These are phyloP conservation scores for Acorus calamus DNA, from an alignment of 106 monocot species.

Conservation along the genomic window DNA sequence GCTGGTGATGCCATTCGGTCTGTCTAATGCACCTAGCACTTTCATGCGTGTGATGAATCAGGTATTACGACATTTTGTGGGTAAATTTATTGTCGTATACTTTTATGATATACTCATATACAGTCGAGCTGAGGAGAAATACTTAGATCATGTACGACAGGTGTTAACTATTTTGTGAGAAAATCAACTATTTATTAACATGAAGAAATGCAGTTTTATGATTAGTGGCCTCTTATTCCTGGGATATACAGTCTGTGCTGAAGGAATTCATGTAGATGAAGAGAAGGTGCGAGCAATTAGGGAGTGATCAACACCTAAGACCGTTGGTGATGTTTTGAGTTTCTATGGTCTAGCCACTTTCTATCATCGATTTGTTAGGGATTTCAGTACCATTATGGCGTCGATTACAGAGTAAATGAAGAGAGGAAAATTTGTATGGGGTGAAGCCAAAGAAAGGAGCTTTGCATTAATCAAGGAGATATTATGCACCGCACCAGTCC, in stretches of 20 bases:
- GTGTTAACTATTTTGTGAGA: neutral
- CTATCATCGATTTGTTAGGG: neutral
- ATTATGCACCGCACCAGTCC: neutral
- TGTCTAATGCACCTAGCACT: neutral
- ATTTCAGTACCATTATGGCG: neutral
- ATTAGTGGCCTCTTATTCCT: neutral
- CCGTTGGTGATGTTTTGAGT: neutral
- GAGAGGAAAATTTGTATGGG: neutral
- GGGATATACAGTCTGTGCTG: no score
- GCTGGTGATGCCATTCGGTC: neutral
- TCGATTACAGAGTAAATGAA: neutral
- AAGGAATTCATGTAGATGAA: neutral
- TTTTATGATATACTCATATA: neutral
- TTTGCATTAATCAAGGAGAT: neutral
- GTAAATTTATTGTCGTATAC: no score
- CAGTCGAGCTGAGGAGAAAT: neutral
- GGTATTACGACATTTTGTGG: neutral
- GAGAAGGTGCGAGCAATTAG: neutral
- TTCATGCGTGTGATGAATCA: neutral
- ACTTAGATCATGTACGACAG: neutral
- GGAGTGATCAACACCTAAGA: neutral
- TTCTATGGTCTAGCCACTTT: neutral
- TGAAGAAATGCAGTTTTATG: conserved; percentile 2
- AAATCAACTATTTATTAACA: neutral
- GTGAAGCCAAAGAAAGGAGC: neutral